phyloP scores from a whole-genome alignment of 1,284 basidiomycete species.

The Inonotus obliquus region DNA sequence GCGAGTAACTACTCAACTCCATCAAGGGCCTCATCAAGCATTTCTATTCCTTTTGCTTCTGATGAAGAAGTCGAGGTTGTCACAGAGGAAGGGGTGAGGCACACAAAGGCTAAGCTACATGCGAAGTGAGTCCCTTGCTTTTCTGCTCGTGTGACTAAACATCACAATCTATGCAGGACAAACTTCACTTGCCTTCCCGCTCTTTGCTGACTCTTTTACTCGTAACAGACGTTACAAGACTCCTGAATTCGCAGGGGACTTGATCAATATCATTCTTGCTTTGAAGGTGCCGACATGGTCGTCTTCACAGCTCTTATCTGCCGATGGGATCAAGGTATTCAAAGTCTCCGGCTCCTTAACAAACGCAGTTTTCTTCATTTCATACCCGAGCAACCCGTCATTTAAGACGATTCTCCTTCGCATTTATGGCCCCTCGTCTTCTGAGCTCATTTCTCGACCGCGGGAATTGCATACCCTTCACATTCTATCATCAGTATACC shows the following conservation, averaged over 20 bases:
- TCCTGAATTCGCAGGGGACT: constrained; percentile 47
- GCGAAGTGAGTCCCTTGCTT: constrained; percentile 15
- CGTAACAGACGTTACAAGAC: constrained; percentile 62
- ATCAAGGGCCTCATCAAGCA: constrained; percentile 33
- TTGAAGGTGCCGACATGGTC: constrained; percentile 59
- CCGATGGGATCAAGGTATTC: constrained; percentile 55
- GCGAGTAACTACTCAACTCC: neutral
- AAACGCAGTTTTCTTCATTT: constrained; percentile 93
- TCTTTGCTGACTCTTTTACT: neutral
- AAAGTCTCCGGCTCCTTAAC: constrained; percentile 91
- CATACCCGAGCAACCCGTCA: constrained; percentile 48
- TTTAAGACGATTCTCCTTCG: constrained; percentile 74
- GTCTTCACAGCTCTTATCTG: constrained; percentile 31
- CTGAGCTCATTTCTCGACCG: constrained; percentile 78
- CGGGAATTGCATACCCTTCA: constrained; percentile 85
- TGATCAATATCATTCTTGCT: constrained; percentile 51
- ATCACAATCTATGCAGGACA: constrained; percentile 10
- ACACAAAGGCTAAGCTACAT: constrained; percentile 44
- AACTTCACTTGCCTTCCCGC: neutral
- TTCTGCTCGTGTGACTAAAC: constrained; percentile 21
- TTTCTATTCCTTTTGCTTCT: constrained; percentile 37
- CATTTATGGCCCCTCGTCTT: constrained; percentile 86
- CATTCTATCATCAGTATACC: constrained; percentile 79
- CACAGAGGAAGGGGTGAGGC: constrained; percentile 58
- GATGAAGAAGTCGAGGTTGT: constrained; percentile 41